These are phyloP conservation scores for Leccinum colubrinum DNA, from an alignment of 1,284 basidiomycete species.

Conservation along the genomic window DNA sequence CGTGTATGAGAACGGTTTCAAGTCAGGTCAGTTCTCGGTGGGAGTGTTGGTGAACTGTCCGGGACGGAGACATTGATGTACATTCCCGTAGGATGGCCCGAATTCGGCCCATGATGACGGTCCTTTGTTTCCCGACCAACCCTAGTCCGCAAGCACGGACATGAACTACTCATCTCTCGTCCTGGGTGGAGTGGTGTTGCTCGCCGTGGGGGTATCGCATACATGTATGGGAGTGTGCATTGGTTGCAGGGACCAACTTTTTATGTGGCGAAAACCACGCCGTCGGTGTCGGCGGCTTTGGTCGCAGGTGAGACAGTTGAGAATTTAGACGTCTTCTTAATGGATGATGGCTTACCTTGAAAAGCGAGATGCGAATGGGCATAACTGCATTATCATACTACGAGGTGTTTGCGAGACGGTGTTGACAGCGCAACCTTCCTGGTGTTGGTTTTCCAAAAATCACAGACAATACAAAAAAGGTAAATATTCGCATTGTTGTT, in stretches of 20 bases:
- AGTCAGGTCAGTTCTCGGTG: not conserved
- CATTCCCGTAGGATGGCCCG: not conserved
- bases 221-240: no score
- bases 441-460: not conserved
- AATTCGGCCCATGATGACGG: no score
- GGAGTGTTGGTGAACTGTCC: not conserved
- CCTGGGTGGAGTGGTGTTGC: no score
- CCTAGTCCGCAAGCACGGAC: no score
- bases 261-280: not conserved
- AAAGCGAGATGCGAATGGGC: not conserved
- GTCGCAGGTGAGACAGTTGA: not conserved
- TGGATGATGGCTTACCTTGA: not conserved
- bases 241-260: no score
- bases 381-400: not conserved
- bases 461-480: no score
- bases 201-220: no score
- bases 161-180: no score
- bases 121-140: no score
- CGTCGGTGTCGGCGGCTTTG: not conserved
- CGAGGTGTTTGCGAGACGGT: no score
- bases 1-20: not conserved
- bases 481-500: not conserved
- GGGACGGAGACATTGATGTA: not conserved
- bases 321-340: not conserved
- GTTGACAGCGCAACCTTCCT: not conserved